phyloP scores from a whole-genome alignment of 345 rosid genomes.

The Firmiana major region DNA sequence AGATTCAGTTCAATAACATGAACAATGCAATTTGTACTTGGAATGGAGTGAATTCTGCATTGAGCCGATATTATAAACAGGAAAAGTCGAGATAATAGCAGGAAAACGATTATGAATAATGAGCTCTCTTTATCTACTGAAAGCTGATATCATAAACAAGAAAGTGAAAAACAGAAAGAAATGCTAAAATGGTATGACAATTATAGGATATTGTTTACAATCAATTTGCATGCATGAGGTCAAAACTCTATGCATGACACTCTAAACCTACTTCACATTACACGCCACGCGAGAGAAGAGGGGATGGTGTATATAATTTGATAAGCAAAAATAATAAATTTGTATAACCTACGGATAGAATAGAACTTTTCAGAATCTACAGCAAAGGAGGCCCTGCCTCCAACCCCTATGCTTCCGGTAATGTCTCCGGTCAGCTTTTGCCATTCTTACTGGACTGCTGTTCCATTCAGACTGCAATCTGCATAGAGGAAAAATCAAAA shows the following conservation, averaged over 20 bases:
- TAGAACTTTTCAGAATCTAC: slow-evolving; percentile 67
- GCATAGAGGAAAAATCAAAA: slow-evolving; percentile 10
- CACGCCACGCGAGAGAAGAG: slow-evolving; percentile 14
- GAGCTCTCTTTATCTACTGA: too few relatives aligned
- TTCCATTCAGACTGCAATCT: slow-evolving; percentile 94
- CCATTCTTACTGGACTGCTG: slow-evolving; percentile 89
- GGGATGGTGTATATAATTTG: slow-evolving; percentile 9
- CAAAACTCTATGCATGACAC: slow-evolving; percentile 21
- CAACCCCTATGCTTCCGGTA: slow-evolving; percentile 53
- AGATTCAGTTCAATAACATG: not conserved
- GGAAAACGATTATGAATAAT: too few relatives aligned
- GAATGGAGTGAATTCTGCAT: too few relatives aligned
- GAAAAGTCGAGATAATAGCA: not conserved
- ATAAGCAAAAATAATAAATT: slow-evolving; percentile 13
- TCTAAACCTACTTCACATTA: slow-evolving; percentile 24
- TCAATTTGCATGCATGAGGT: slow-evolving; percentile 7
- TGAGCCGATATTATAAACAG: not conserved
- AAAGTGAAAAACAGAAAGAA: not conserved
- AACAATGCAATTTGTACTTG: too few relatives aligned
- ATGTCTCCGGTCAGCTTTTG: slow-evolving; percentile 56
- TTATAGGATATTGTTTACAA: not conserved
- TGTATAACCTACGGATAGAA: slow-evolving; percentile 33
- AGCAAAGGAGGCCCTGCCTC: slow-evolving; percentile 68
- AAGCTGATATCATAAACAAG: too few relatives aligned
- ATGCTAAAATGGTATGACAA: not conserved